Conservation (phyloP, 2,329 filamentous ascomycete genomes). For the Nannizzia gypsea region DNA sequence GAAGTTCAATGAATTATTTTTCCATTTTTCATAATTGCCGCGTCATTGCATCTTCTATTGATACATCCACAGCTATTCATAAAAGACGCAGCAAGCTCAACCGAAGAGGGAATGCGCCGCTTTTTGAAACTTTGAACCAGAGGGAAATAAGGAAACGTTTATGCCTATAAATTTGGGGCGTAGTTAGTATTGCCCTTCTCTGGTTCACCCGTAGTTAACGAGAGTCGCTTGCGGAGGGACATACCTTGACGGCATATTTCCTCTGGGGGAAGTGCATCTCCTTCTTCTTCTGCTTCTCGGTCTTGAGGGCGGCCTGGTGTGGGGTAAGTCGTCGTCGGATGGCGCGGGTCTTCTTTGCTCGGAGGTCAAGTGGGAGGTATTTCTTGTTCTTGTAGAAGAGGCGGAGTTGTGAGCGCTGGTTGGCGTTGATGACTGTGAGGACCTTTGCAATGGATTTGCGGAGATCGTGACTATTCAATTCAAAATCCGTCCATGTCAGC, state of each 20-base stretch:
- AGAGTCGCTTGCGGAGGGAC: slow-evolving; percentile 13
- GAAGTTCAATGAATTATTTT: slow-evolving; percentile 1
- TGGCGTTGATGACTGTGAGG: slow-evolving; percentile 99
- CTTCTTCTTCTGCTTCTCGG: slow-evolving; percentile 97
- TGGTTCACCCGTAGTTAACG: neutral
- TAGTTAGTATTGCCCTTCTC: neutral
- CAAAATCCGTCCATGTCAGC: slow-evolving; percentile 12
- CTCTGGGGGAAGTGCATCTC: slow-evolving; percentile 91
- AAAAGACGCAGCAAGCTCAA: slow-evolving; percentile 3
- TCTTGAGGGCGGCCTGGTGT: slow-evolving; percentile 71
- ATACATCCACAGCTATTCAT: slow-evolving; percentile 3
- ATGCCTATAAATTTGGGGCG: neutral
- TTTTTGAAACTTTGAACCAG: slow-evolving; percentile 4
- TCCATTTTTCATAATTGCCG: slow-evolving; percentile 4
- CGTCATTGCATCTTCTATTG: slow-evolving; percentile 5
- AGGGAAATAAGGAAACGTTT: neutral
- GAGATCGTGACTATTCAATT: slow-evolving; percentile 69
- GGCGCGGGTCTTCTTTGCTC: slow-evolving; percentile 94
- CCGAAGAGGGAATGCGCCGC: neutral
- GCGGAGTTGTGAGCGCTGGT: slow-evolving; percentile 94
- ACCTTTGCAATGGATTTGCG: slow-evolving; percentile 99
- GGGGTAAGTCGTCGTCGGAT: slow-evolving; percentile 90
- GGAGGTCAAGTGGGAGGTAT: slow-evolving; percentile 96
- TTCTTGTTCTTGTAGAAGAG: slow-evolving; percentile 99
- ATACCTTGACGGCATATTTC: slow-evolving; percentile 98